Percentiles rank a stretch among this genome's conserved stretches.
Evolutionary conservation across 2,329 filamentous ascomycete species (phyloP).

Genomic region (Hymenoscyphus linearis): DNA sequence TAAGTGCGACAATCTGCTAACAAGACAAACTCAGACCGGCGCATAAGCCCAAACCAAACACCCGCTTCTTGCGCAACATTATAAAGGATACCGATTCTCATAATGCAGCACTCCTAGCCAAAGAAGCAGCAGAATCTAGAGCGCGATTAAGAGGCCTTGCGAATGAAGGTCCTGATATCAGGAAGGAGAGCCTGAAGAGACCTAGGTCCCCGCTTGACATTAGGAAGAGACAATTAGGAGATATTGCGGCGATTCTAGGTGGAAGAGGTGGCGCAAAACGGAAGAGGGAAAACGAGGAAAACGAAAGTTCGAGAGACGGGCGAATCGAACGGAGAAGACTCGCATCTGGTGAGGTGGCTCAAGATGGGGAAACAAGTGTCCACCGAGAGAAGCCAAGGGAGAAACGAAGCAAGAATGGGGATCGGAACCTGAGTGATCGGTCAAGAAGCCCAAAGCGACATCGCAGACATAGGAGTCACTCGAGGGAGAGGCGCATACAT

Average conservation of each 20-base stretch:
- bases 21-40: constrained; percentile 31
- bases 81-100: constrained; percentile 84
- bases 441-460: constrained; percentile 23
- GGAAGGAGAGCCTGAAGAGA: constrained; percentile 38
- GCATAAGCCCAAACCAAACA: constrained; percentile 81
- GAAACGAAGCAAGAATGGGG: constrained; percentile 4
- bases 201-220: constrained; percentile 37
- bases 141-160: constrained; percentile 62
- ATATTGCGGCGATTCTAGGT: constrained; percentile 54
- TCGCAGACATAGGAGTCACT: constrained; percentile 26
- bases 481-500: constrained; percentile 8
- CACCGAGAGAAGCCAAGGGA: constrained; percentile 6
- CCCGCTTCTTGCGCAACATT: constrained; percentile 79
- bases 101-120: constrained; percentile 80
- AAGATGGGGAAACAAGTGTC: not conserved
- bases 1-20: not conserved
- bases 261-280: constrained; percentile 29
- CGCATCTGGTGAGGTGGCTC: constrained; percentile 15
- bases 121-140: constrained; percentile 73
- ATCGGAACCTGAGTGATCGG: constrained; percentile 3
- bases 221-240: constrained; percentile 52
- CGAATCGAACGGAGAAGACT: not conserved
- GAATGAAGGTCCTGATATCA: constrained; percentile 34
- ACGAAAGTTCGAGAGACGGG: not conserved
- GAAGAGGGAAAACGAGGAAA: constrained; percentile 17